Base-by-base conservation (phyloP, 495 filamentous ascomycete species). In the Neurospora sp. region DNA sequence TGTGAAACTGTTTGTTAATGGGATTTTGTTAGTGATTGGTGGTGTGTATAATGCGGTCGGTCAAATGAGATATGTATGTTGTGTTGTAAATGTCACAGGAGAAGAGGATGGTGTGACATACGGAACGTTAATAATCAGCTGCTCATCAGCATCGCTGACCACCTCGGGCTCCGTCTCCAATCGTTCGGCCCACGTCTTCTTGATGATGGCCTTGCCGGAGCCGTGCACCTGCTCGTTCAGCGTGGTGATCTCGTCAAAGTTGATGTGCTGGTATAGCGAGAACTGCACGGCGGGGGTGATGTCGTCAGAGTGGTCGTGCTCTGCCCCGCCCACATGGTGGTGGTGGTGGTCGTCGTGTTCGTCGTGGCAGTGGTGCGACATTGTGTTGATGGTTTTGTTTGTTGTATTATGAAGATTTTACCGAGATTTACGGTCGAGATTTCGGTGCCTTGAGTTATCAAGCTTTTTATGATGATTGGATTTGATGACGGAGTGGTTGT, bases 71-170 rank as follows among this genome's bases (percentile, higher is more conserved):
- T 77, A 74, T 27, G 16, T 20, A 4, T 53, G 38, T 40, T 10
- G 5, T n/a, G 35, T 6, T 35, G 35, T 35, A 35, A 35, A 35
- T 35, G 4, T 35, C 4, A 37, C 35, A 37, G 35, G 35, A 37
- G 35, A 37, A 37, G 35, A 37, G 35, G 35, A 7, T 37, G 35
- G 35, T 35, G 53, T 35, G 31, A 68, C 70, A 65, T 84, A 98
- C 95, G 96, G 96, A 27, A 98, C 87, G 77, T 91, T 89, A 83
- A 98, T 92, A 41, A 99, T 78, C n/a, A 99, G 74, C 83, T 99
- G 94, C 84, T 97, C 96, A 78, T 98, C 96, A 0, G 90, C 89
- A 79, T 95, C 92, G 73, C 94, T 97, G 78, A 85, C 87, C 14
- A 99, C 86, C 81, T 94, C 90, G 0, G 92, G 92, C 74, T 90